A percentile compares a stretch with the other conserved stretches of the same genome.
Evolutionary conservation across 2,329 filamentous ascomycete genomes (phyloP).

Genomic region (Calonectria hongkongensis): DNA sequence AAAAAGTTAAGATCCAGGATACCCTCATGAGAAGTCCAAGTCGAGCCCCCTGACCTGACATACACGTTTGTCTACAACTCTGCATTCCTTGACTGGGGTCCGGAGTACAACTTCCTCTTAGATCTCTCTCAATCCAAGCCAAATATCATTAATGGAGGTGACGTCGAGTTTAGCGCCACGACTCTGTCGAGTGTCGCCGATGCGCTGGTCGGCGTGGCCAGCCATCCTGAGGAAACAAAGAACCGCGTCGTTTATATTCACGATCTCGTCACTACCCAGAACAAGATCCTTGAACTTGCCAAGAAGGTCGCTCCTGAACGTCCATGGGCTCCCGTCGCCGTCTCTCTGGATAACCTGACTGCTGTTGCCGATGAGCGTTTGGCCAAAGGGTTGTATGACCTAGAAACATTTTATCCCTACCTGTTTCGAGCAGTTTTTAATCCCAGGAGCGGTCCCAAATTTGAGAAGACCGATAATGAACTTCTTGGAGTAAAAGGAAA

Average conservation of each 20-base stretch:
- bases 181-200: constrained; percentile 67
- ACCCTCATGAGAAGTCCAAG: constrained; percentile 63
- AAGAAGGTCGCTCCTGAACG: constrained; percentile 69
- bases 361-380: constrained; percentile 55
- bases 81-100: constrained; percentile 60
- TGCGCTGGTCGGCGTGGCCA: constrained; percentile 69
- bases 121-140: constrained; percentile 62
- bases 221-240: constrained; percentile 70
- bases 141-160: constrained; percentile 70
- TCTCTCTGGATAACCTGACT: constrained; percentile 53
- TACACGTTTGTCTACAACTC: constrained; percentile 58
- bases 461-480: constrained; percentile 64
- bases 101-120: constrained; percentile 64
- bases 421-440: constrained; percentile 58
- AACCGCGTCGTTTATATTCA: constrained; percentile 70
- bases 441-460: constrained; percentile 57
- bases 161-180: constrained; percentile 68
- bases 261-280: constrained; percentile 67
- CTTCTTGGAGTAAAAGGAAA: constrained; percentile 66
- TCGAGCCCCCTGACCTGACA: constrained; percentile 58
- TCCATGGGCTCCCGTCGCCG: constrained; percentile 65
- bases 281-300: constrained; percentile 64
- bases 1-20: constrained; percentile 67
- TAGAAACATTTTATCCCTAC: constrained; percentile 57
- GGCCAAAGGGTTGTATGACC: constrained; percentile 55